Evolutionary conservation across 2,329 filamentous ascomycete species (phyloP).

Genomic region (Elsinoe arachidis): DNA sequence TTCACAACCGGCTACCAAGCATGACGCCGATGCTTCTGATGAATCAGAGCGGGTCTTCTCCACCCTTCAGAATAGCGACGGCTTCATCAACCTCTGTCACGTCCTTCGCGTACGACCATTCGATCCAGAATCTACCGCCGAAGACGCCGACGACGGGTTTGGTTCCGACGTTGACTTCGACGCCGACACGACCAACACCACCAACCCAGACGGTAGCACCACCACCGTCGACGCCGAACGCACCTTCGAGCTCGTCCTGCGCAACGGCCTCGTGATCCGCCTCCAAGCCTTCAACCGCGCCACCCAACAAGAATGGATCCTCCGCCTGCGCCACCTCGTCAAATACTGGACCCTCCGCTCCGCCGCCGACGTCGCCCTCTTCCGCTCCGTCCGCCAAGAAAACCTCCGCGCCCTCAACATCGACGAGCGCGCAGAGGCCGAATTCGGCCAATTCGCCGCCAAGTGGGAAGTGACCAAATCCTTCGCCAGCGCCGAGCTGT

Average conservation of each 20-base stretch:
- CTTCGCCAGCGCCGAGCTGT: conserved; percentile 54
- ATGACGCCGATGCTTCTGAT: conserved; percentile 51
- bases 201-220: conserved; percentile 45
- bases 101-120: conserved; percentile 51
- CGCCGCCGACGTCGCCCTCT: conserved; percentile 47
- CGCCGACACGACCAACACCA: conserved; percentile 41
- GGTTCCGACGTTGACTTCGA: conserved; percentile 44
- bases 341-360: conserved; percentile 55
- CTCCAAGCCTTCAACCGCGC: conserved; percentile 47
- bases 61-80: conserved; percentile 52
- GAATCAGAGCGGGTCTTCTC: conserved; percentile 51
- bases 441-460: conserved; percentile 55
- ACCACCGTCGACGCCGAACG: conserved; percentile 47
- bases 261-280: conserved; percentile 53
- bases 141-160: conserved; percentile 40
- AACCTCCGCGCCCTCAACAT: conserved; percentile 54
- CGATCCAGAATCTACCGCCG: conserved; percentile 43
- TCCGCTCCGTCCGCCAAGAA: conserved; percentile 47
- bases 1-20: conserved; percentile 38
- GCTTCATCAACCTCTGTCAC: conserved; percentile 54
- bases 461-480: conserved; percentile 62
- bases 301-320: conserved; percentile 55
- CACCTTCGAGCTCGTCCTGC: conserved; percentile 53
- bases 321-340: conserved; percentile 46
- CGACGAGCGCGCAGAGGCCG: conserved; percentile 56